Base-by-base conservation (phyloP, 2,329 filamentous ascomycete genomes). In the Clonostachys solani region DNA sequence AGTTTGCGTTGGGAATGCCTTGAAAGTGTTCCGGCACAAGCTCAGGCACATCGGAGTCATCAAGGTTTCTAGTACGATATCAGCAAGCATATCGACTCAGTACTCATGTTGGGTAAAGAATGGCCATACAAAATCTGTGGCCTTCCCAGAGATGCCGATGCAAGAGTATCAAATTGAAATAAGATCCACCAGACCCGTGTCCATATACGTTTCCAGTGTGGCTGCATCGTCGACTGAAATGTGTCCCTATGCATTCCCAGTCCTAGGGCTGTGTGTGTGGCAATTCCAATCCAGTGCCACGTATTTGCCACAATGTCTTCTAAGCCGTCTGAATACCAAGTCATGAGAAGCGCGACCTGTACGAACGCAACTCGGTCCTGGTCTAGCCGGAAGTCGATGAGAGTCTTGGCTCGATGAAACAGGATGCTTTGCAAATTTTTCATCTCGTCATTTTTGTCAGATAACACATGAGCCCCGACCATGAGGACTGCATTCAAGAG, bases 291-390 rank as follows among this genome's bases (percentile, higher is more conserved):
- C 77, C 77, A 80, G 49, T 64, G 63, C 61, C 66, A 77, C 15
- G 73, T 70, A 52, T 80, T 80, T 37, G 74, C 73, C 6, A 74
- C 63, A 7, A 80, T 72, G 56, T 79, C 75, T 51, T 81, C 77
- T 18, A 75, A 73, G 13, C 73, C 70, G 43, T 80, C 74, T 2
- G 75, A 73, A 51, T 78, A 73, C 78, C 77, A 81, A 3, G 75
- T 79, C 45, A 81, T 54, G 2, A 81, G 65, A 19, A 81, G 60
- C 3, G 76, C 74, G 5, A 72, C 72, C 56, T 81, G 78, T n/a
- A 81, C 67, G 44, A 79, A 65, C 34, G 71, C 67, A 50, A 76
- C 71, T 13, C 78, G 68, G 52, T 80, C 75, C 23, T 74, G 69
- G 52, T 81, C 77, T 36, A 76, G 71, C 7, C 77, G 70, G 33